A percentile compares a stretch with the other conserved stretches of the same genome.
Conservation (phyloP, 2,329 filamentous ascomycete genomes). For the Trichoderma semiorbis region DNA sequence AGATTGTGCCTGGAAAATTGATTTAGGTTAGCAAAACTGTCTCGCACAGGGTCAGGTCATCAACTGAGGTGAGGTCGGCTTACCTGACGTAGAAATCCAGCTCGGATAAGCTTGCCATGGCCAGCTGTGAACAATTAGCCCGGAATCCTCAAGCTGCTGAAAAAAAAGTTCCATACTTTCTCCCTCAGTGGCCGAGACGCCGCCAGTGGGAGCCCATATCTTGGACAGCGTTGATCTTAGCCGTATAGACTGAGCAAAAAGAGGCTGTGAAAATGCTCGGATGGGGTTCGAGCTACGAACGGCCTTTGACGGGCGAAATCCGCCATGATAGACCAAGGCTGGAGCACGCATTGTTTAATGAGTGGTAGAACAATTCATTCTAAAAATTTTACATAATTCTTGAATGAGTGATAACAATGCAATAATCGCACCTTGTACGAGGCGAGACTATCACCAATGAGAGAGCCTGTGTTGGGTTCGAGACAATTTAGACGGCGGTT, state of each 20-base stretch:
- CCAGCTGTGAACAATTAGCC: conserved; percentile 46
- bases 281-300: conserved; percentile 12
- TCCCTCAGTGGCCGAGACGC: conserved; percentile 55
- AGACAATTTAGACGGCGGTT: not conserved
- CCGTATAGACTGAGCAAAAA: conserved; percentile 33
- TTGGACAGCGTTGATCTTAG: conserved; percentile 54
- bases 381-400: not conserved
- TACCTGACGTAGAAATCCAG: conserved; percentile 71
- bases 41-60: not conserved
- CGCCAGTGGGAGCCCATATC: conserved; percentile 76
- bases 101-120: conserved; percentile 64
- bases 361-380: not conserved
- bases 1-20: conserved; percentile 62
- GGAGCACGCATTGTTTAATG: conserved; percentile 23
- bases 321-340: conserved; percentile 20
- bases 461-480: not conserved
- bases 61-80: conserved; percentile 21
- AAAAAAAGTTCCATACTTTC: conserved; percentile 42
- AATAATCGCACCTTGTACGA: not conserved
- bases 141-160: not conserved
- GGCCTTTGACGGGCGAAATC: conserved; percentile 15
- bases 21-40: not conserved
- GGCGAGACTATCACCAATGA: not conserved
- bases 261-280: conserved; percentile 25
- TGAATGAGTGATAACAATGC: not conserved